Evolutionary conservation across 2,329 filamentous ascomycete genomes (phyloP).

Genomic region (Pochonia chlamydosporia): DNA sequence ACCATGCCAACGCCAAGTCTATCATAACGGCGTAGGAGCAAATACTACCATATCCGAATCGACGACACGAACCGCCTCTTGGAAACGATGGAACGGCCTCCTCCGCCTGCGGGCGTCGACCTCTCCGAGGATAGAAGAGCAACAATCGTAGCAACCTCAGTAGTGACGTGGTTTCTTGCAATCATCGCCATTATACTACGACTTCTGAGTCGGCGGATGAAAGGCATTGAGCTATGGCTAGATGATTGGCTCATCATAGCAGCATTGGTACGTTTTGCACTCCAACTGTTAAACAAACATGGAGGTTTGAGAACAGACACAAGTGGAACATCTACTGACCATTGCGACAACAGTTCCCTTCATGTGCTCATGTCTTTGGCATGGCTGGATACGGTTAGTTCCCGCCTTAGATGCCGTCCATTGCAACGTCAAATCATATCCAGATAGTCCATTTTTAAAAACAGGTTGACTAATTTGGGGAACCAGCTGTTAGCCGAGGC

Average conservation of each 20-base stretch:
- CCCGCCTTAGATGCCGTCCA: no score
- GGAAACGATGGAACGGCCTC: background rate
- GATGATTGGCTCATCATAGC: constrained; percentile 20
- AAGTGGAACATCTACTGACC: background rate
- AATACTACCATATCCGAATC: no score
- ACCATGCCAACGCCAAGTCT: no score
- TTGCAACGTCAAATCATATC: no score
- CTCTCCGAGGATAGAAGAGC: constrained; percentile 14
- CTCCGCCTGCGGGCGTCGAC: constrained; percentile 14
- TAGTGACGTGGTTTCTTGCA: constrained; percentile 12
- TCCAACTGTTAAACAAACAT: background rate
- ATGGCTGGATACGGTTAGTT: constrained; percentile 14
- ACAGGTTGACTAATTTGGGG: background rate
- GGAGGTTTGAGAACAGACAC: no score
- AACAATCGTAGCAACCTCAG: constrained; percentile 11
- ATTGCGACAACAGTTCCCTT: constrained; percentile 6
- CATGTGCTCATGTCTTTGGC: constrained; percentile 11
- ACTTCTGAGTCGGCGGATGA: constrained; percentile 14
- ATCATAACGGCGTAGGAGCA: no score
- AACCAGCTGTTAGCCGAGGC: constrained; percentile 15
- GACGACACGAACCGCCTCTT: no score
- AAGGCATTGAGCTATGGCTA: constrained; percentile 13
- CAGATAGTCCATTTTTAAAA: background rate
- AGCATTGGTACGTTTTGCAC: constrained; percentile 12
- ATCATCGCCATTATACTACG: constrained; percentile 13